Percentiles rank a stretch among this genome's conserved stretches.
These are phyloP conservation scores for Albugo laibachii DNA, from an alignment of 352 stramenopile species.

Conservation along the genomic window DNA sequence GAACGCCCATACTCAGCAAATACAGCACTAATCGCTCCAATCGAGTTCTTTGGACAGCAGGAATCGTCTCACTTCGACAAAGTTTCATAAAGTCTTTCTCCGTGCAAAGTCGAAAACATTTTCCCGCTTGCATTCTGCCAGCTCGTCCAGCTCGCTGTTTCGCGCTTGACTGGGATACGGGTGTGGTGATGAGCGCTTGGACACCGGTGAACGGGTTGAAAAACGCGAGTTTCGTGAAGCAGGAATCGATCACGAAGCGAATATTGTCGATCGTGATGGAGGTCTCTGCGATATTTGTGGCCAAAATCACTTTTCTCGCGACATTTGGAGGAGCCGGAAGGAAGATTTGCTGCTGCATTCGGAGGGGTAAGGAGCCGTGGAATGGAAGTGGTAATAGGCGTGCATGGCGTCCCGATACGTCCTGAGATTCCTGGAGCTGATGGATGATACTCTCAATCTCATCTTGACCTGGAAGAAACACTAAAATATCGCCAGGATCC, in stretches of 20 bases:
- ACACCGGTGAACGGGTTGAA: constrained; percentile 68
- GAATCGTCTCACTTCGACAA: constrained; percentile 39
- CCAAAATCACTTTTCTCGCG: constrained; percentile 65
- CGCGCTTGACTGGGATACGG: constrained; percentile 90
- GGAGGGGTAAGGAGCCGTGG: constrained; percentile 84
- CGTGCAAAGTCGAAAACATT: constrained; percentile 60
- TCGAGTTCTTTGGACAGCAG: constrained; percentile 74
- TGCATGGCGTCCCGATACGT: constrained; percentile 4
- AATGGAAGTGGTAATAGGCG: constrained; percentile 55
- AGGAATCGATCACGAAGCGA: constrained; percentile 55
- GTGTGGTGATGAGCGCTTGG: constrained; percentile 80
- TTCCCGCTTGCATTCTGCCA: constrained; percentile 68
- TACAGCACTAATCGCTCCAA: constrained; percentile 43
- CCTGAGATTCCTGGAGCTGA: constrained; percentile 15
- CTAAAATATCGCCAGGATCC: constrained; percentile 81
- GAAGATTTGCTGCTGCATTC: constrained; percentile 89
- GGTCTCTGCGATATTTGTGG: constrained; percentile 89
- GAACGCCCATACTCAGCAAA: constrained; percentile 68
- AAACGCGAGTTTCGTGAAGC: constrained; percentile 68
- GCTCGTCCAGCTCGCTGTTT: constrained; percentile 91
- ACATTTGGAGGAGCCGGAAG: constrained; percentile 34
- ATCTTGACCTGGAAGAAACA: constrained; percentile 88
- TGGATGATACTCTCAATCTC: constrained; percentile 86
- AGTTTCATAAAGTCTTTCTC: constrained; percentile 24
- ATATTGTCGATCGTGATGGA: constrained; percentile 97